Evolutionary conservation across 805 yeast species (phyloP).

Genomic region (Schwanniomyces yamadae): DNA sequence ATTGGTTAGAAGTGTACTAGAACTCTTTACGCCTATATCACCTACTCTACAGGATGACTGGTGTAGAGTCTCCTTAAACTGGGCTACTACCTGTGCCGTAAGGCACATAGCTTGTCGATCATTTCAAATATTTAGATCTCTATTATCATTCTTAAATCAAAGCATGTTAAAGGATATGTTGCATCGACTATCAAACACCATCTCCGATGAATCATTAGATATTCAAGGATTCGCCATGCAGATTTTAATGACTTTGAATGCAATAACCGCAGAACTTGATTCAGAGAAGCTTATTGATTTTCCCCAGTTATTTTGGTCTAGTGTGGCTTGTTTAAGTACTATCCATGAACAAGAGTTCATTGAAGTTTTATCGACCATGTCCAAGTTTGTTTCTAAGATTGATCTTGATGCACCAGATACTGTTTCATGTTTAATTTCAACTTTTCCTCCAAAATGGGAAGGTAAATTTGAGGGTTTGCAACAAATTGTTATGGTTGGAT

Average conservation of each 20-base stretch:
- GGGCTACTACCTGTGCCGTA: conserved; percentile 98
- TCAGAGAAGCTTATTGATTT: conserved; percentile 76
- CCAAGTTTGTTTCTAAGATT: conserved; percentile 81
- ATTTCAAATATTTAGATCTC: conserved; percentile 85
- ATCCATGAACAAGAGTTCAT: conserved; percentile 91
- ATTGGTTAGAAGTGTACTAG: conserved; percentile 61
- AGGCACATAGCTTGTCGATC: conserved; percentile 96
- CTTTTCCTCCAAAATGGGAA: conserved; percentile 95
- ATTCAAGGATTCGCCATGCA: conserved; percentile 98
- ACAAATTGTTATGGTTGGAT: conserved; percentile 73
- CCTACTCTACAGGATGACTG: conserved; percentile 72
- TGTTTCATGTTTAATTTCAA: conserved; percentile 74
- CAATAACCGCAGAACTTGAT: conserved; percentile 82
- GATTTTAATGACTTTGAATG: conserved; percentile 91
- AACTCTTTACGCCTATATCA: conserved; percentile 48
- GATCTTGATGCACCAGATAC: conserved; percentile 84
- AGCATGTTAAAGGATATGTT: conserved; percentile 91
- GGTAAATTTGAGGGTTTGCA: conserved; percentile 90
- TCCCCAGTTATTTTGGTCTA: conserved; percentile 94
- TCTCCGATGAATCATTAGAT: conserved; percentile 83
- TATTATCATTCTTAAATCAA: conserved; percentile 79
- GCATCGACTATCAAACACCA: conserved; percentile 87
- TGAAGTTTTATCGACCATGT: conserved; percentile 78
- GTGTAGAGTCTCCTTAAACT: conserved; percentile 77
- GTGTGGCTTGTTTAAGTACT: conserved; percentile 87